Evolutionary conservation across 495 filamentous ascomycete species (phyloP), one percentile per base, ranked within the genome.

Genomic region (Hypoxylon rickii): DNA sequence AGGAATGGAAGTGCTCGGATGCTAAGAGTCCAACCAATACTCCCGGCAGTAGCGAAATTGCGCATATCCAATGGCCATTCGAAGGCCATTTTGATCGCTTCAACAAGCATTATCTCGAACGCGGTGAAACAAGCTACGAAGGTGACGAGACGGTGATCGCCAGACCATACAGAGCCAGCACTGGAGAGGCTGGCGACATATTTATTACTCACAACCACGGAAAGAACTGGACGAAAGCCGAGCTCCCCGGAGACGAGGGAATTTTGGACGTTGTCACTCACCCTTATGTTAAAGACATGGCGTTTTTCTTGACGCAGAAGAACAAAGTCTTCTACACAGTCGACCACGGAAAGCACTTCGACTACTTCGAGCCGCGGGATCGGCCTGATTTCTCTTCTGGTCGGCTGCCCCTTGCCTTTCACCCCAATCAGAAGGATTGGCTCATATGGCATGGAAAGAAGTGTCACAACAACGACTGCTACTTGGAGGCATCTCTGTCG

Each of bases 61-160:
- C 68, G 7, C 76, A 74, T 32, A 79, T 74, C 18, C 70, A 78
- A 24, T 79, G 77, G 1, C 54, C 65, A 6, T 92, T 97, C 68
- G 66, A 78, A 11, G 80, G 81, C 15, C 68, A 78, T 2, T 63
- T 58, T 15, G 83, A 86, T 58, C 61, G 55, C 7, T 79, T 86
- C 48, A 87, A 89, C 49, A 89, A 85, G 70, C 69, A 76, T 44
- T 97, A 97, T 63, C 82, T 97, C 20, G 92, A 97, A 62, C 84
- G 90, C 5, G 84, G 85, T 18, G 83, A 85, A 7, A 79, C 79
- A 36, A 87, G 81, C 63, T 70, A 66, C 8, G 80, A 74, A 15
- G 67, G 78, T 1, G 89, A 92, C 51, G 94, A 97, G 74, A 96
- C 93, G 0, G 77, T 99, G 47, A 81, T 97, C 62, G 82, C 91